Percentiles rank a stretch among this genome's conserved stretches.
These are phyloP conservation scores for Westerdykella aurantiaca DNA, from an alignment of 2,329 filamentous ascomycete genomes.

Conservation along the genomic window DNA sequence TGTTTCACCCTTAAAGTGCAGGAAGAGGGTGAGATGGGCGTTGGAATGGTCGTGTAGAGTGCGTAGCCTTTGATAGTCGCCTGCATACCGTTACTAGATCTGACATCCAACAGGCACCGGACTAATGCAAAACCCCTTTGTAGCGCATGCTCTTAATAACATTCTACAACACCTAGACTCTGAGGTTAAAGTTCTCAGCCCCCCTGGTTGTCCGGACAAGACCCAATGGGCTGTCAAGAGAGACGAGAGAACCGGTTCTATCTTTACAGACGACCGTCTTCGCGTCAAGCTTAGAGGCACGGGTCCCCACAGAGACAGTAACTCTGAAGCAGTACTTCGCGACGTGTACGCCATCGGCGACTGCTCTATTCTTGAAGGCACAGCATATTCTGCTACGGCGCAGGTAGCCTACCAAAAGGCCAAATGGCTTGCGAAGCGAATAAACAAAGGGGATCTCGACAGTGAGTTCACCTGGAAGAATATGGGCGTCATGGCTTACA, in stretches of 20 bases:
- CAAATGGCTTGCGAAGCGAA: conserved; percentile 57
- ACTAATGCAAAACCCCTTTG: conserved; percentile 71
- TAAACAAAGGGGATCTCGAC: conserved; percentile 54
- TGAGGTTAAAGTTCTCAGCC: conserved; percentile 19
- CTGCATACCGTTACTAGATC: neutral
- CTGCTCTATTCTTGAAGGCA: conserved; percentile 57
- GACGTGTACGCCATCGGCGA: conserved; percentile 69
- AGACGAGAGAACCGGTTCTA: conserved; percentile 53
- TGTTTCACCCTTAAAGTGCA: conserved; percentile 55
- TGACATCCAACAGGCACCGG: conserved; percentile 49
- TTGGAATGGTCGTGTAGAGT: conserved; percentile 69
- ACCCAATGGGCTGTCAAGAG: conserved; percentile 47
- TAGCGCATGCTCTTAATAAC: conserved; percentile 50
- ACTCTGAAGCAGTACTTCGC: conserved; percentile 45
- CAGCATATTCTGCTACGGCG: conserved; percentile 60
- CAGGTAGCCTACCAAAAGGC: conserved; percentile 74
- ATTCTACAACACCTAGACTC: too few relatives aligned
- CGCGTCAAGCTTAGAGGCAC: conserved; percentile 50
- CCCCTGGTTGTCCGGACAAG: conserved; percentile 5
- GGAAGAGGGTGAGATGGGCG: conserved; percentile 60
- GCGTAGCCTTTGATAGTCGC: conserved; percentile 3
- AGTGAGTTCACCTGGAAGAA: conserved; percentile 61
- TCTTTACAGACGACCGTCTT: conserved; percentile 60
- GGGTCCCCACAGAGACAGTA: conserved; percentile 5
- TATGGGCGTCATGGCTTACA: conserved; percentile 70